Base-by-base conservation (phyloP, 495 filamentous ascomycete genomes). In the Penicillium fimorum region DNA sequence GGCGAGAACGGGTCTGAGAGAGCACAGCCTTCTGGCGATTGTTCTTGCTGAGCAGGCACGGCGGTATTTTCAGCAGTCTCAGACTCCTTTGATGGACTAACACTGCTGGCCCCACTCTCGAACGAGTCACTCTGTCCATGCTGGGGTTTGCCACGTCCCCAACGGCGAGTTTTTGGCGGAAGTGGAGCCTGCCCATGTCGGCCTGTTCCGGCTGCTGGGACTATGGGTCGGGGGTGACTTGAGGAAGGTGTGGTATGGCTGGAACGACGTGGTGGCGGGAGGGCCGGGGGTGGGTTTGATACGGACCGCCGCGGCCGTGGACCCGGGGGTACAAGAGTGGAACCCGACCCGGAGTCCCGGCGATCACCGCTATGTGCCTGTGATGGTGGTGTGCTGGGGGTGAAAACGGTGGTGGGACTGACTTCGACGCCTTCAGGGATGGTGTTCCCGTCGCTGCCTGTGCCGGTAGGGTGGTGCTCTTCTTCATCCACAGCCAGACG, bases 241-340 rank as follows among this genome's bases (percentile, higher is more conserved):
- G 57, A 62, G 50, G 61, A 56, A 38, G 68, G 59, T 20, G 58
- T 65, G 18, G 56, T 55, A n/a, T 60, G 50, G 12, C 56, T 50
- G 13, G 71, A 74, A 32, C 74, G 72, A 22, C 74, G 64, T 12
- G 74, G 74, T 25, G 74, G 74, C 13, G 74, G 74, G 13, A 76
- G 60, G 13, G 72, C 74, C 1, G 74, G 74, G 5, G 74, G 71
- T 12, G 74, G 71, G 40, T 74, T 72, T 22, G 74, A 76, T 20
- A 62, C 71, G 8, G 74, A 73, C 50, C 74, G 71, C 17, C 71
- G 70, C 8, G 60, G 37, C 40, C 64, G 63, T 11, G 68, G 56
- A 11, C 65, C 43, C 38, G 70, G 64, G 8, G 65, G 67, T 10
- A 51, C 56, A 20, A 72, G 68, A 9, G 55, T 55, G 11, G 72